phyloP scores from a whole-genome alignment of 768 basidiomycete species.

The Mycena rosella region DNA sequence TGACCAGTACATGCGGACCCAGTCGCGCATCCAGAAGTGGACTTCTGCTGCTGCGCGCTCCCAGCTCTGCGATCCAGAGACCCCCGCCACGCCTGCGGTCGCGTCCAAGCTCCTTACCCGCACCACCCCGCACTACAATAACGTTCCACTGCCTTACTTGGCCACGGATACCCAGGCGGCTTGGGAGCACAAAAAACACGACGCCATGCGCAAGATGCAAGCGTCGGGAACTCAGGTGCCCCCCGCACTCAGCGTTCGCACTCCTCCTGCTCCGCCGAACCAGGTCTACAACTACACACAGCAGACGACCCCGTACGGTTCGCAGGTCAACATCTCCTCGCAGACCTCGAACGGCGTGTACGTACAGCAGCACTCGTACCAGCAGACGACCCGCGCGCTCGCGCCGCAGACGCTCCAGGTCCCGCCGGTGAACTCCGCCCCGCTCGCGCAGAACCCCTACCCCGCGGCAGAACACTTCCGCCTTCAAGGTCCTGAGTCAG shows the following conservation, averaged over 20 bases:
- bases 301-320: conserved; percentile 18
- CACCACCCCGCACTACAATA: too few relatives aligned
- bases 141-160: too few relatives aligned
- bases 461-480: conserved; percentile 9
- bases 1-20: conserved; percentile 60
- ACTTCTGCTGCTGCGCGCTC: conserved; percentile 48
- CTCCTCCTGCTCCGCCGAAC: background rate
- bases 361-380: conserved; percentile 25
- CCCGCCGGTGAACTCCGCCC: conserved; percentile 15
- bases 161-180: background rate
- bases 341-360: conserved; percentile 22
- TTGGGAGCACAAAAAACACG: conserved; percentile 1
- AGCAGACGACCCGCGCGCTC: conserved; percentile 1
- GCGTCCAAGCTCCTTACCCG: background rate
- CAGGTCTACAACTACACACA: conserved; percentile 16
- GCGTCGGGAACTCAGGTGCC: background rate
- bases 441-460: conserved; percentile 30
- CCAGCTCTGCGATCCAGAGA: conserved; percentile 44
- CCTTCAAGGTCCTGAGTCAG: background rate
- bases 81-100: conserved; percentile 48
- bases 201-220: conserved; percentile 1
- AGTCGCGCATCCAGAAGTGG: conserved; percentile 63
- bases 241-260: background rate
- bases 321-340: conserved; percentile 16
- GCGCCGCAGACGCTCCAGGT: conserved; percentile 19